Conservation (phyloP, 2,329 filamentous ascomycete species). For the Tolypocladium tundrense region DNA sequence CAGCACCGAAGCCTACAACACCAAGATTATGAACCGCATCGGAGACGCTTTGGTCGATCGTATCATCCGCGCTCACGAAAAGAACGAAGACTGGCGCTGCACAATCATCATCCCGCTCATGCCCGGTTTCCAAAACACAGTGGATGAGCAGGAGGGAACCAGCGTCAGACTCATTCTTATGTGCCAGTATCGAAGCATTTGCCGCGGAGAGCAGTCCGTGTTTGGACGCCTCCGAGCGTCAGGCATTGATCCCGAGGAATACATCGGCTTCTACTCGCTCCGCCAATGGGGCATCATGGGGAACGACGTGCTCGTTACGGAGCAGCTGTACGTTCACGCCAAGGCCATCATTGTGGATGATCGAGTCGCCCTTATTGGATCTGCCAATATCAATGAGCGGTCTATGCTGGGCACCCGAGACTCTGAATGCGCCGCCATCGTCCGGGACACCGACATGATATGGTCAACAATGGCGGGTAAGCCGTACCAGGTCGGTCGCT, state of each 20-base stretch:
- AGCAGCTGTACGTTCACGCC: slow-evolving; percentile 96
- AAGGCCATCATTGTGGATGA: slow-evolving; percentile 97
- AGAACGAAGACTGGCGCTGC: slow-evolving; percentile 82
- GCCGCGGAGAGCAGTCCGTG: slow-evolving; percentile 82
- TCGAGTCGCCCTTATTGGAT: slow-evolving; percentile 84
- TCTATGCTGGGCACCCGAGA: slow-evolving; percentile 90
- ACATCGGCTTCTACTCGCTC: slow-evolving; percentile 89
- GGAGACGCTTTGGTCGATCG: slow-evolving; percentile 90
- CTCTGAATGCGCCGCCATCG: slow-evolving; percentile 81
- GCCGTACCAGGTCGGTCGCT: slow-evolving; percentile 82
- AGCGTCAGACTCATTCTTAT: slow-evolving; percentile 94
- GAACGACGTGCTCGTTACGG: slow-evolving; percentile 75
- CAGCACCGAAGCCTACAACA: slow-evolving; percentile 78
- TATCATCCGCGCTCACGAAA: slow-evolving; percentile 72
- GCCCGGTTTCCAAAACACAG: slow-evolving; percentile 97
- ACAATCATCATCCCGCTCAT: slow-evolving; percentile 88
- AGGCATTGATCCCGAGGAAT: slow-evolving; percentile 87
- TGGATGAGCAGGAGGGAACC: slow-evolving; percentile 86
- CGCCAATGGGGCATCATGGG: slow-evolving; percentile 89
- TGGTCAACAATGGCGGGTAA: slow-evolving; percentile 84
- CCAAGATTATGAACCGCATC: slow-evolving; percentile 84
- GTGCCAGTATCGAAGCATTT: slow-evolving; percentile 94
- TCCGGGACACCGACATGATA: slow-evolving; percentile 88
- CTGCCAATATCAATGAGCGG: slow-evolving; percentile 96
- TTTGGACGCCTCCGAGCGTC: slow-evolving; percentile 72